Percentiles rank a stretch among this genome's conserved stretches.
Evolutionary conservation across 139 green algal species (phyloP).

Genomic region (Tetratostichococcus sp.): DNA sequence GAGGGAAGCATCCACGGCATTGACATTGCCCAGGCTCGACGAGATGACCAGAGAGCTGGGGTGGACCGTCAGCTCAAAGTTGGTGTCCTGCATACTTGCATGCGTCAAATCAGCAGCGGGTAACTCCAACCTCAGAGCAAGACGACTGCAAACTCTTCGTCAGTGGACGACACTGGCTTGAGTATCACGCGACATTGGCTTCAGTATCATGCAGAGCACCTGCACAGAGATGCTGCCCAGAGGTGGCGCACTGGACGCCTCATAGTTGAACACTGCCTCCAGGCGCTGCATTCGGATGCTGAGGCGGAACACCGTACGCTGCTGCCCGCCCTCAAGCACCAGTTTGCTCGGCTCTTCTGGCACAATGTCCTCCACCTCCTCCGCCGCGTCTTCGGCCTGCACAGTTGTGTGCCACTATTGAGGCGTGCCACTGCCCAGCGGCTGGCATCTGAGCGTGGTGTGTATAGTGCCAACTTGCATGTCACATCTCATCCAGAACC

Average conservation of each 20-base stretch:
- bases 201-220: constrained; percentile 52
- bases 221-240: constrained; percentile 36
- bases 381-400: background rate
- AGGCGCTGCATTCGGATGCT: constrained; percentile 44
- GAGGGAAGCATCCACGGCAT: constrained; percentile 47
- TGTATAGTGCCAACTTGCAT: too few relatives aligned
- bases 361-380: background rate
- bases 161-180: too few relatives aligned
- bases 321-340: background rate
- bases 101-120: too few relatives aligned
- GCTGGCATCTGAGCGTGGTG: too few relatives aligned
- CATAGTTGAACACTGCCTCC: constrained; percentile 57
- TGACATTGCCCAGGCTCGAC: constrained; percentile 68
- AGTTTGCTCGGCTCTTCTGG: background rate
- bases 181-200: too few relatives aligned
- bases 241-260: constrained; percentile 23
- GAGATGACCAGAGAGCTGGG: constrained; percentile 32
- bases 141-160: too few relatives aligned
- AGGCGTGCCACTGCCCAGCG: too few relatives aligned
- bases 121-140: too few relatives aligned
- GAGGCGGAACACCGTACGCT: constrained; percentile 32
- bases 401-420: background rate
- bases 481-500: too few relatives aligned
- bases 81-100: constrained; percentile 60
- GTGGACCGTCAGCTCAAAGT: constrained; percentile 38